These are phyloP conservation scores for Aspergillus quadrilineatus DNA, from an alignment of 2,329 filamentous ascomycete genomes.

Conservation along the genomic window DNA sequence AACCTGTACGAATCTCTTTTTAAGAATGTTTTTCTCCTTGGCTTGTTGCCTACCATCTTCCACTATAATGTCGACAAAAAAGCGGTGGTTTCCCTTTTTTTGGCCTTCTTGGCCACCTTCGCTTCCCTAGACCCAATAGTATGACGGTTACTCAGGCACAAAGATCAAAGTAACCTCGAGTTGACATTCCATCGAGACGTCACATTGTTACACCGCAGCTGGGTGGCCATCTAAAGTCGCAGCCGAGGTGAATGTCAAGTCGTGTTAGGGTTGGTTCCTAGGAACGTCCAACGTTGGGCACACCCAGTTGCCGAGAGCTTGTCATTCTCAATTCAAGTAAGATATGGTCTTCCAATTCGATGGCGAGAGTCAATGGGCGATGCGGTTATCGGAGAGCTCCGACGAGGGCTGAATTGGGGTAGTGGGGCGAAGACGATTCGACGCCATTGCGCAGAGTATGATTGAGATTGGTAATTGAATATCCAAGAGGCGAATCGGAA, in stretches of 20 bases:
- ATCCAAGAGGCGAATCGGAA: not conserved
- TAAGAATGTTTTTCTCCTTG: not conserved
- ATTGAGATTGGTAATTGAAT: conserved; percentile 18
- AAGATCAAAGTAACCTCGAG: conserved; percentile 6
- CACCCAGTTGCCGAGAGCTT: not conserved
- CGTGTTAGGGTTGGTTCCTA: not conserved
- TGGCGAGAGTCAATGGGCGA: conserved; percentile 6
- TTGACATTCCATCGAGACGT: not conserved
- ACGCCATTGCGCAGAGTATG: not conserved
- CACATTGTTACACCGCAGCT: conserved; percentile 11
- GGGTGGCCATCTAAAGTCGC: not conserved
- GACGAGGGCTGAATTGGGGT: conserved; percentile 1
- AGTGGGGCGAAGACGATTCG: conserved; percentile 12
- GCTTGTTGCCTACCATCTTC: not conserved
- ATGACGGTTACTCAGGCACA: conserved; percentile 5
- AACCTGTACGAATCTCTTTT: conserved; percentile 13
- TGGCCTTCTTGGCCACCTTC: not conserved
- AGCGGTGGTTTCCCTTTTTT: not conserved
- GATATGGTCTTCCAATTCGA: not conserved
- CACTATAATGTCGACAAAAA: not conserved
- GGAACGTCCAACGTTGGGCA: not conserved
- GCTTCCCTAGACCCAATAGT: not conserved
- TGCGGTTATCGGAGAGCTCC: conserved; percentile 25
- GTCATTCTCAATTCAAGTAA: not conserved
- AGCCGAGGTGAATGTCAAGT: conserved; percentile 5